Conservation (phyloP, 2,329 filamentous ascomycete genomes). For the Xylariaceae sp. region DNA sequence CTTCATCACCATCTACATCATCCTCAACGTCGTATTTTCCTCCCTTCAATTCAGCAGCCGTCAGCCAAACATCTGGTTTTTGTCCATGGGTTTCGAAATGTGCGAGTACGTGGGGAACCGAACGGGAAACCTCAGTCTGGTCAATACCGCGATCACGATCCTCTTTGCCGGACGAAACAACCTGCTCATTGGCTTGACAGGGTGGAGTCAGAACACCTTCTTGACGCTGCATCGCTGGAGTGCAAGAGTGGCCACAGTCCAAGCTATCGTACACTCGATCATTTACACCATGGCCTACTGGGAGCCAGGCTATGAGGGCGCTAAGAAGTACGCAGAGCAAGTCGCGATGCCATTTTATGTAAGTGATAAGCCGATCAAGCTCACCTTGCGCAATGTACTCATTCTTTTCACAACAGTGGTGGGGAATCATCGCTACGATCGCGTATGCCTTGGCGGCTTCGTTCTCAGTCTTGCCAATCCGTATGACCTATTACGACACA, state of each 20-base stretch:
- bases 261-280: conserved; percentile 28
- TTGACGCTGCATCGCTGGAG: conserved; percentile 29
- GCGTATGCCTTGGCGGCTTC: conserved; percentile 24
- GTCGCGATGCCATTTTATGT: conserved; percentile 14
- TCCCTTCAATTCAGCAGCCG: conserved; percentile 16
- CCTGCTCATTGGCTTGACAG: conserved; percentile 26
- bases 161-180: conserved; percentile 31
- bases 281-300: conserved; percentile 23
- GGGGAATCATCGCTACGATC: conserved; percentile 29
- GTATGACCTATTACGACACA: conserved; percentile 30
- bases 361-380: no score
- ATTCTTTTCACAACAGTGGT: conserved; percentile 11
- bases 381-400: no score
- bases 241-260: conserved; percentile 29
- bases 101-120: conserved; percentile 31
- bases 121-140: conserved; percentile 26
- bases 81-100: conserved; percentile 10
- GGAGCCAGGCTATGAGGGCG: conserved; percentile 17
- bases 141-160: conserved; percentile 28
- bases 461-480: conserved; percentile 27
- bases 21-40: conserved; percentile 18
- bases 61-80: conserved; percentile 18
- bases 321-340: conserved; percentile 12
- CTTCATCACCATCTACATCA: conserved; percentile 14
- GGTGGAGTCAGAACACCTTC: conserved; percentile 32